Base-by-base conservation (phyloP, 2,329 filamentous ascomycete genomes). In the Colletotrichum sp. region DNA sequence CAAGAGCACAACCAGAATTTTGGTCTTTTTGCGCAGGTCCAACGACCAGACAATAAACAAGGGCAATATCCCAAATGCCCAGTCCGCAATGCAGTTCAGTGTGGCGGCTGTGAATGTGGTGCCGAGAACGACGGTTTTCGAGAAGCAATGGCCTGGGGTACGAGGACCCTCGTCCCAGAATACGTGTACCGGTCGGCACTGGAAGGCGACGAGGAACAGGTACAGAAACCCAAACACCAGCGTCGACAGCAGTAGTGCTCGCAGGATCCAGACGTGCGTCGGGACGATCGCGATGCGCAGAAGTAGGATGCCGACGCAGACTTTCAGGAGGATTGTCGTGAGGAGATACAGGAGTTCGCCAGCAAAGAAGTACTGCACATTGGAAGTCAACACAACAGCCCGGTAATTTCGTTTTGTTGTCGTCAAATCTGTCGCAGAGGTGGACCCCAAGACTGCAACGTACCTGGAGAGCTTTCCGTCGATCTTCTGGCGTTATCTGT, bases 241-340 rank as follows among this genome's bases (percentile, higher is more conserved):
- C 18, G 84, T 86, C 66, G 83, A 77, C 30, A 79, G 62, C 67
- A 85, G 81, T n/a, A 83, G 82, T 5, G 77, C 39, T 70, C 85
- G 84, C 24, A 88, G 75, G 70, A 85, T 83, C 79, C 80, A 81
- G n/a, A 82, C 78, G 69, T 87, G 67, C 6, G 52, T n/a, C 15
- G 79, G 80, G 16, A 81, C 79, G 74, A 84, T 80, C 16, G 85
- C 83, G 70, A 88, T 83, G 69, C 86, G 85, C 18, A 87, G 81
- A 30, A 88, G 82, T 69, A 87, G 85, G 69, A 81, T 82, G 26
- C 83, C 85, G 76, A 88, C 85, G 34, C 85, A 87, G 15, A 86
- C 78, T 73, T 87, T 87, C 59, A 57, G 26, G 3, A 72, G 39
- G 3, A 64, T 16, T 67, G 81, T 83, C 2, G 81, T 78, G 7